Percentiles rank a stretch among this genome's conserved stretches.
These are phyloP conservation scores for Saccharomyces eubayanus DNA, from an alignment of 805 yeast species.

Conservation along the genomic window DNA sequence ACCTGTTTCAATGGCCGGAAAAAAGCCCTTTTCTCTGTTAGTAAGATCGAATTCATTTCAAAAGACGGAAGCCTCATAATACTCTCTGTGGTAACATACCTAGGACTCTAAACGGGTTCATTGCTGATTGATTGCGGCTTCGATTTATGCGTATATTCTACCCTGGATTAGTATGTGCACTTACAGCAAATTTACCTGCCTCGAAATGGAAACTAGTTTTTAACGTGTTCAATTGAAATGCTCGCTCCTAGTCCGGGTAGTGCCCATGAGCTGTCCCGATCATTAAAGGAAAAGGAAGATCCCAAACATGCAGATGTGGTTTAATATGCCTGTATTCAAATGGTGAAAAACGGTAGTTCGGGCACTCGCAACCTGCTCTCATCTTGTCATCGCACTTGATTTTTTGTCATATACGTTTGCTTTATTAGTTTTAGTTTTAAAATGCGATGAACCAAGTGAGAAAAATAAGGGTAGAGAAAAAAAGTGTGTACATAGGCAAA, in stretches of 20 bases:
- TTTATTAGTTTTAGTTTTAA: background rate
- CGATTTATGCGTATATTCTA: background rate
- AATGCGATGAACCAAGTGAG: background rate
- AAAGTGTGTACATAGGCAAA: background rate
- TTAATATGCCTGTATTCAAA: background rate
- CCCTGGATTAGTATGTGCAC: slow-evolving; percentile 2
- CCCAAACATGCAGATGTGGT: background rate
- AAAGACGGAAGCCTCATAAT: background rate
- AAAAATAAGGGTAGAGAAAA: background rate
- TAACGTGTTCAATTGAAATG: slow-evolving; percentile 1
- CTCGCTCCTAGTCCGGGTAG: background rate
- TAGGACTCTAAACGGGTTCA: slow-evolving; percentile 18
- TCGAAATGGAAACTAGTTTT: slow-evolving; percentile 26
- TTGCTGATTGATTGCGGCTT: background rate
- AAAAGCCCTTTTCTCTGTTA: background rate
- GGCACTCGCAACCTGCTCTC: background rate
- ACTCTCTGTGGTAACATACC: slow-evolving; percentile 2
- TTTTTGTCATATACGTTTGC: background rate
- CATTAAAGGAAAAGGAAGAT: background rate
- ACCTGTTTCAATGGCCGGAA: slow-evolving; percentile 32
- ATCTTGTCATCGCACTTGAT: background rate
- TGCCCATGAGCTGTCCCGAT: background rate
- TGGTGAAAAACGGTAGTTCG: background rate
- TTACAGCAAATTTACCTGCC: slow-evolving; percentile 13
- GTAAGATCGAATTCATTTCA: background rate